Evolutionary conservation across 2,329 filamentous ascomycete species (phyloP), one percentile per base, ranked within the genome.

Genomic region (Ceratocystis ficicola): DNA sequence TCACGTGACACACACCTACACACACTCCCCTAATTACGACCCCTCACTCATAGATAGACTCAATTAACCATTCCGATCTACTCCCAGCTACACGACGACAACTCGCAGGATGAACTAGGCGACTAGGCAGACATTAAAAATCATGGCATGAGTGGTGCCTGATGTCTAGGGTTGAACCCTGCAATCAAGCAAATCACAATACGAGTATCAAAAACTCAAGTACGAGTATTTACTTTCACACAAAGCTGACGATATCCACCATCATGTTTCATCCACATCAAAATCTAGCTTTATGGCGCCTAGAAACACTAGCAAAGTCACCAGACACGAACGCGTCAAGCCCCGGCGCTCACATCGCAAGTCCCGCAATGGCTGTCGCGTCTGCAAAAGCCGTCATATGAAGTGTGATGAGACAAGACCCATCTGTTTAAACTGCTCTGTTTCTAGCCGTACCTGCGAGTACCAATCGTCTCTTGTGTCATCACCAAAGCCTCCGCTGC

Each of bases 331-430:
- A n/a, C 6, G 15, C 22, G 8, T 30, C 50, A 55, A 55, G 50
- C 50, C 50, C 7, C 62, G 65, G 20, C 52, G 65, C 5, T 22
- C 48, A 22, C 65, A 67, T 28, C 50, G 32, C 59, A 77, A 77
- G 68, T 77, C 75, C n/a, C 72, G 75, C 22, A 76, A 75, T 62
- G 75, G 76, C 36, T 77, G 76, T 68, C 72, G 68, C 66, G 75
- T 76, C 68, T 77, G 76, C 70, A 77, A 77, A 70, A 68, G 74
- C 17, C 72, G 76, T 1, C 76, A 77, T 57, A 76, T 77, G 65
- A 76, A 76, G 44, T 79, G 77, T 70, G 77, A 79, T 65, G 76
- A 79, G 70, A 72, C 68, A 6, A 73, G 73, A 3, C 77, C 77
- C 1, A 66, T 72, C 0, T 79, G 77, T 67, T 73, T 72, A 57